These are phyloP conservation scores for Globisporangium carolinianum DNA, from an alignment of 352 stramenopile species.

Conservation along the genomic window DNA sequence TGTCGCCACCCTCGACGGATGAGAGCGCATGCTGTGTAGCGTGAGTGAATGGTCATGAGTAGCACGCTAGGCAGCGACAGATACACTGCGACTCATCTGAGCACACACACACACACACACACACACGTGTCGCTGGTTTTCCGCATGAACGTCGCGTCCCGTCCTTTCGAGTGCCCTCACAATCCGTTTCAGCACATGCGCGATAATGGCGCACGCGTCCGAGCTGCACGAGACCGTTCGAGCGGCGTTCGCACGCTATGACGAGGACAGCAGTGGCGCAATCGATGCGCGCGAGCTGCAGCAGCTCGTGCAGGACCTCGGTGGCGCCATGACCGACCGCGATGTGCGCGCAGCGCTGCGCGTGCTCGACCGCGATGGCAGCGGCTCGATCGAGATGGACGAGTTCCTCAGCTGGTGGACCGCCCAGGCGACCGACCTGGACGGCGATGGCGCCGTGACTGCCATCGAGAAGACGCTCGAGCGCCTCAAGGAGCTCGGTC, in stretches of 20 bases:
- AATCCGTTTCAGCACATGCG: no score
- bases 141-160: no score
- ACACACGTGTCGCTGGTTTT: no score
- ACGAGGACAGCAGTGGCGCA: constrained; percentile 41
- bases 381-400: constrained; percentile 43
- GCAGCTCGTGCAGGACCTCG: constrained; percentile 45
- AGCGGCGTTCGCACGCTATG: constrained; percentile 53
- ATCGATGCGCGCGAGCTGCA: constrained; percentile 47
- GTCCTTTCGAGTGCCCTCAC: background rate
- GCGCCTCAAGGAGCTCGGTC: constrained; percentile 42
- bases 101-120: no score
- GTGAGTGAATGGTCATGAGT: background rate
- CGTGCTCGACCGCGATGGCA: constrained; percentile 41
- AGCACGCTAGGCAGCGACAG: background rate
- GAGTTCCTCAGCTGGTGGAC: constrained; percentile 64
- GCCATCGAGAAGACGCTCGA: constrained; percentile 45
- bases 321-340: constrained; percentile 38
- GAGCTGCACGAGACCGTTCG: constrained; percentile 48
- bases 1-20: no score
- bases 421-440: constrained; percentile 21
- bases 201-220: constrained; percentile 1
- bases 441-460: constrained; percentile 29
- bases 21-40: background rate
- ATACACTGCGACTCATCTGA: no score
- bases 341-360: constrained; percentile 29